A percentile compares a stretch with the other conserved stretches of the same genome.
Conservation (phyloP, 306 rosid species). For the Leucaena leucocephala region DNA sequence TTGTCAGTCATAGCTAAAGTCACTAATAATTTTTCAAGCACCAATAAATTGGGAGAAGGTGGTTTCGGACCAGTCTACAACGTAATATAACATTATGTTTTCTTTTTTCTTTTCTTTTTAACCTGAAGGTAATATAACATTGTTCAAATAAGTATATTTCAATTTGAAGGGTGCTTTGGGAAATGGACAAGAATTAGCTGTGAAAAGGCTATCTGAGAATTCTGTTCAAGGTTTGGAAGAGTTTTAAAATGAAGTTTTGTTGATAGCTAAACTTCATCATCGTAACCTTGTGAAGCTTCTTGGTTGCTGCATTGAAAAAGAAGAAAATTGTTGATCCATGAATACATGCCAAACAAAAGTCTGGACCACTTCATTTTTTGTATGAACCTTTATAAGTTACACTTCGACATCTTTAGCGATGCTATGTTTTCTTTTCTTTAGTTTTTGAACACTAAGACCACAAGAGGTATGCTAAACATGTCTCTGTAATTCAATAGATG, state of each 20-base stretch:
- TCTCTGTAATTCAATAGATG: conserved; percentile 25
- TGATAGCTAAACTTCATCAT: conserved; percentile 41
- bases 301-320: conserved; percentile 33
- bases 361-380: conserved; percentile 41
- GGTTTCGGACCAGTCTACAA: conserved; percentile 59
- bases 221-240: conserved; percentile 38
- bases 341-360: conserved; percentile 37
- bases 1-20: conserved; percentile 43
- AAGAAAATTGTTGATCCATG: conserved; percentile 36
- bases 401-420: neutral
- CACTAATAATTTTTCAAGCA: conserved; percentile 42
- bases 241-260: conserved; percentile 35
- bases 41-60: conserved; percentile 50
- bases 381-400: conserved; percentile 3
- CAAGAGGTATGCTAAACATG: neutral
- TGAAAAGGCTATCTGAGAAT: conserved; percentile 32
- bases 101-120: neutral
- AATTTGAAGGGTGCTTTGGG: conserved; percentile 28
- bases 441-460: neutral
- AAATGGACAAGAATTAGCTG: conserved; percentile 41
- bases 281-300: conserved; percentile 43
- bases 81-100: conserved; percentile 31
- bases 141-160: neutral
- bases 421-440: neutral
- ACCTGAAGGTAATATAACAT: conserved; percentile 28